phyloP scores from a whole-genome alignment of 768 basidiomycete species.

The Podaxis pistillaris region DNA sequence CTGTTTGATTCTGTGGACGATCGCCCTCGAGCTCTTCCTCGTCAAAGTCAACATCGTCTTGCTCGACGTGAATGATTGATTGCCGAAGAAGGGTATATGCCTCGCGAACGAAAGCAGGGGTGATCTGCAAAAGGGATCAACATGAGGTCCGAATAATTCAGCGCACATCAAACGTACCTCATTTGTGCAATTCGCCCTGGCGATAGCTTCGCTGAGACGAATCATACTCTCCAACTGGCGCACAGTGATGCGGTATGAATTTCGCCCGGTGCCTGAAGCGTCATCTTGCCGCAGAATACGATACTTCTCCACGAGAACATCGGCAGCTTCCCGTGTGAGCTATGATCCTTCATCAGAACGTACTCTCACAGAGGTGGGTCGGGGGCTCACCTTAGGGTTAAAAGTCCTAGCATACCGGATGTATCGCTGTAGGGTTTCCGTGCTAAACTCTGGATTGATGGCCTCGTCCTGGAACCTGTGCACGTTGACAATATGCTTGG shows the following conservation, averaged over 20 bases:
- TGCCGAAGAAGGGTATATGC: constrained; percentile 92
- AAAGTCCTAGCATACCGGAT: constrained; percentile 97
- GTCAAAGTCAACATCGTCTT: constrained; percentile 97
- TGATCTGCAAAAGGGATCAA: constrained; percentile 56
- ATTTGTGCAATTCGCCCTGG: constrained; percentile 93
- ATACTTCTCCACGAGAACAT: constrained; percentile 94
- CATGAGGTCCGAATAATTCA: neutral
- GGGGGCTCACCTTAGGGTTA: constrained; percentile 79
- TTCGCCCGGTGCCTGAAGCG: constrained; percentile 79
- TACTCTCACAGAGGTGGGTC: constrained; percentile 4
- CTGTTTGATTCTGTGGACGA: constrained; percentile 36
- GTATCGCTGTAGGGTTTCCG: constrained; percentile 93
- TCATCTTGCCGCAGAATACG: constrained; percentile 91
- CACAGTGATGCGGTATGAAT: constrained; percentile 96
- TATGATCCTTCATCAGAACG: constrained; percentile 29
- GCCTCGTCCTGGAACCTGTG: constrained; percentile 95
- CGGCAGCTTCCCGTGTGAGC: constrained; percentile 91
- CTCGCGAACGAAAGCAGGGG: constrained; percentile 91
- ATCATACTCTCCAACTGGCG: constrained; percentile 99
- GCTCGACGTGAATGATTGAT: constrained; percentile 99
- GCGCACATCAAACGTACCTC: constrained; percentile 53
- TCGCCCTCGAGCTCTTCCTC: constrained; percentile 76
- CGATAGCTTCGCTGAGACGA: constrained; percentile 95
- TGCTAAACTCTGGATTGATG: constrained; percentile 95
- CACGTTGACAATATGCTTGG: constrained; percentile 96